Conservation (phyloP, 805 yeast species). For the Phaffomyces antillensis region DNA sequence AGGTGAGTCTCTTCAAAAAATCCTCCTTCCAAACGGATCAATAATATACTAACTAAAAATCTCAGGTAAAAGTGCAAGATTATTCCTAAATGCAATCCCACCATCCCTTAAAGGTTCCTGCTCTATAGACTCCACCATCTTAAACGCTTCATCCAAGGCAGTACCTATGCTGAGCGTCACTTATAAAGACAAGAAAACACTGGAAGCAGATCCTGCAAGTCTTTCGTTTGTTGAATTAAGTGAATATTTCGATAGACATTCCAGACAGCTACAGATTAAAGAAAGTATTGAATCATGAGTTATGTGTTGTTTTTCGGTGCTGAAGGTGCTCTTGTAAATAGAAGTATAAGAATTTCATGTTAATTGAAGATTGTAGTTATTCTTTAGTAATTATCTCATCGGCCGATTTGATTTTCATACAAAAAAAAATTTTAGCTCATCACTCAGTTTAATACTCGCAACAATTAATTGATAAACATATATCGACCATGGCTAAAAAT, state of each 20-base stretch:
- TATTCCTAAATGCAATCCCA: constrained; percentile 74
- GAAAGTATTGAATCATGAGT: constrained; percentile 49
- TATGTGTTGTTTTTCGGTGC: background rate
- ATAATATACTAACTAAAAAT: background rate
- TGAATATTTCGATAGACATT: constrained; percentile 69
- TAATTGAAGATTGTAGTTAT: no score
- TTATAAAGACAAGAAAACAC: constrained; percentile 69
- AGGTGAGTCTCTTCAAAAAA: constrained; percentile 30
- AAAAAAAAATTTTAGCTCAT: constrained; percentile 4
- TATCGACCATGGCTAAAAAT: constrained; percentile 10
- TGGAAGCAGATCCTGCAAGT: constrained; percentile 59
- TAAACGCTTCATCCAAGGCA: constrained; percentile 37
- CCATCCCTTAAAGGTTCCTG: constrained; percentile 59
- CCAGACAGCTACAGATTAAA: constrained; percentile 67
- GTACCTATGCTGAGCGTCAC: constrained; percentile 65
- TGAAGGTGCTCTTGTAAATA: constrained; percentile 1
- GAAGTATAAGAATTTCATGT: background rate
- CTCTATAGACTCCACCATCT: constrained; percentile 56
- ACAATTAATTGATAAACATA: no score
- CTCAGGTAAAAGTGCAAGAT: constrained; percentile 67
- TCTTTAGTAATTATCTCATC: background rate
- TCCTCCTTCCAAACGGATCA: background rate
- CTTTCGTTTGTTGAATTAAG: constrained; percentile 54
- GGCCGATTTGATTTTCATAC: background rate
- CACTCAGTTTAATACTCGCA: background rate